Base-by-base conservation (phyloP, 2,329 filamentous ascomycete species). In the Colletotrichum tropicale region DNA sequence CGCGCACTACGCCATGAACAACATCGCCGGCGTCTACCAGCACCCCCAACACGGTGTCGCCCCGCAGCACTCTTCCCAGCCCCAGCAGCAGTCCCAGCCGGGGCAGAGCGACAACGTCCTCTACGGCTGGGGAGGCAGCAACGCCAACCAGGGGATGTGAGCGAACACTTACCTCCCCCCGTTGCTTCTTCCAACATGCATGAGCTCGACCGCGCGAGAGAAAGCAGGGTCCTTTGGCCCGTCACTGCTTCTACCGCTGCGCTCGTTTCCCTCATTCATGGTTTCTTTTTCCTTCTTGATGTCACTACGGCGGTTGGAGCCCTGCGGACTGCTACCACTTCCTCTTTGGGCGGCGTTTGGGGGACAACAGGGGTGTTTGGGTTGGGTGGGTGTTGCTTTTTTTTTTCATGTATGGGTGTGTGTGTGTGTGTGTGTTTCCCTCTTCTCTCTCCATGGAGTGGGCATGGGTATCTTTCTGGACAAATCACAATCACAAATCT, bases 21-120 rank as follows among this genome's bases (percentile, higher is more conserved):
- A 77, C 38, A 74, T 77, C 2, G 66, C 61, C 18, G 74, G 74
- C 5, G 69, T 76, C 28, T 77, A 77, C 55, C 58, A 52, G 32
- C 66, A 43, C 48, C 66, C 52, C 16, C 65, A 52, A 18, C 62
- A 55, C 43, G n/a, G 4, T 3, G 43, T 3, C 43, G n/a, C n/a
- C 43, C 43, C n/a, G 9, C 43, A 69, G 66, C 56, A 61, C 26
- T 38, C 21, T 26, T 62, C 24, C 32, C 61, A 64, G 32, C 61
- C 30, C n/a, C 55, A 70, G 34, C 67, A 70, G n/a, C 67, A 70
- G 34, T 30, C n/a, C 24, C 52, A 36, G 18, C 70, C 30, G 16
- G 60, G 38, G 56, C 69, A 32, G 18, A 34, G 26, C 15, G 72
- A 68, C 26, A 58, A 48, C 8, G 69, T 64, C 24, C 64, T 75